phyloP scores from a whole-genome alignment of 108 stramenopile genomes.

The Pseudonitzschia pungens region DNA sequence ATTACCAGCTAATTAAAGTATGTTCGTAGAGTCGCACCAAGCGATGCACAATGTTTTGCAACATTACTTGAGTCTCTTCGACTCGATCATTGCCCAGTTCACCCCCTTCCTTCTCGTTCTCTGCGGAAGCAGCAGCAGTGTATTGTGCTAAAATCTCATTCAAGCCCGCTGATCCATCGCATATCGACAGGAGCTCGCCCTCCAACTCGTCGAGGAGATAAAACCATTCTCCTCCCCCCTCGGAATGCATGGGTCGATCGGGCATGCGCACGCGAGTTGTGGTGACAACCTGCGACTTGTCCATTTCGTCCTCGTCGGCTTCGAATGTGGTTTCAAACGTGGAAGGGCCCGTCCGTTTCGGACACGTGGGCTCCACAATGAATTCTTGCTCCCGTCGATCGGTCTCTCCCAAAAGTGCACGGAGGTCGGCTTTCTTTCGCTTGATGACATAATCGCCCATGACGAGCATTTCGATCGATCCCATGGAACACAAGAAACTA shows the following conservation, averaged over 20 bases:
- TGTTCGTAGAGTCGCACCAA: constrained; percentile 77
- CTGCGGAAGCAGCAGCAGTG: constrained; percentile 40
- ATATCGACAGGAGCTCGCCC: constrained; percentile 71
- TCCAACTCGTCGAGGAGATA: constrained; percentile 80
- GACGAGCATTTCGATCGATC: constrained; percentile 81
- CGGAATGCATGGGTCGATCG: constrained; percentile 74
- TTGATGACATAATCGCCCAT: constrained; percentile 84
- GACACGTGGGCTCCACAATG: constrained; percentile 54
- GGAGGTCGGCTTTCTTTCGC: constrained; percentile 65
- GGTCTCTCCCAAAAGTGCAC: constrained; percentile 64
- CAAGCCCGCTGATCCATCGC: constrained; percentile 70
- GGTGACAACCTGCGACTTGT: constrained; percentile 41
- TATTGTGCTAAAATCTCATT: constrained; percentile 78
- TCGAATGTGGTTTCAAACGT: constrained; percentile 51
- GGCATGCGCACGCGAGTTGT: constrained; percentile 78
- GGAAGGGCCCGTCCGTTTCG: constrained; percentile 58
- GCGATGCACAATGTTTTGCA: constrained; percentile 69
- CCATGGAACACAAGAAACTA: constrained; percentile 84
- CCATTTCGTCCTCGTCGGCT: constrained; percentile 22
- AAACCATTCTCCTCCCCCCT: constrained; percentile 67
- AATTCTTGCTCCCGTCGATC: constrained; percentile 38
- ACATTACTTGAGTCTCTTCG: constrained; percentile 50
- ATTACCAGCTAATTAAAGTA: constrained; percentile 81
- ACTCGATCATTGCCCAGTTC: constrained; percentile 41
- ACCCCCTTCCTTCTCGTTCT: constrained; percentile 13